Percentiles rank a stretch among this genome's conserved stretches.
Conservation (phyloP, 225 moss, liverwort and hornwort species). For the Rhytidiadelphus loreus region DNA sequence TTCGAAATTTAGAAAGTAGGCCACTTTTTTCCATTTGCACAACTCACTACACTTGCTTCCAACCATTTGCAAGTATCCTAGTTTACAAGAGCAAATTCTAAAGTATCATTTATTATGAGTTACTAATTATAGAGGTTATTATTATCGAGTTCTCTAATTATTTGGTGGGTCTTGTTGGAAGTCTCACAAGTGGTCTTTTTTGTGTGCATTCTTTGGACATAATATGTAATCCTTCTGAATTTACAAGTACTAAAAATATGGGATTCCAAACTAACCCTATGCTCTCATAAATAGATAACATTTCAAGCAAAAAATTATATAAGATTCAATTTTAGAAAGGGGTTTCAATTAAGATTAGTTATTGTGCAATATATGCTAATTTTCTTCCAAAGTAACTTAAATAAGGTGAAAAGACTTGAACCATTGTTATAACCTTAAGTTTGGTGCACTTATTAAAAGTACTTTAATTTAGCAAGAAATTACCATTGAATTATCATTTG, state of each 20-base stretch:
- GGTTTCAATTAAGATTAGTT: not conserved
- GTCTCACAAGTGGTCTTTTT: not conserved
- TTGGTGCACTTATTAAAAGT: not conserved
- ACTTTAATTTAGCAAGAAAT: not conserved
- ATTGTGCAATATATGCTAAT: too few relatives aligned
- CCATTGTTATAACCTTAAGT: rapidly evolving
- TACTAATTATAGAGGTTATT: not conserved
- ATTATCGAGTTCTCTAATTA: not conserved
- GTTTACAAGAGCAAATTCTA: not conserved
- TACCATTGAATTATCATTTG: not conserved
- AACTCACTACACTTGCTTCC: not conserved
- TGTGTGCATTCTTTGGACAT: not conserved
- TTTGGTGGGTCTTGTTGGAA: not conserved
- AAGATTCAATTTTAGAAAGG: not conserved
- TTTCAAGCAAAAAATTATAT: not conserved
- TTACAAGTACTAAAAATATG: not conserved
- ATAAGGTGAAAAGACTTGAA: not conserved
- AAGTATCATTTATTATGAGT: not conserved
- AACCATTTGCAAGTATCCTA: not conserved
- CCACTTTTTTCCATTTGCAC: not conserved
- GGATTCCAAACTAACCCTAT: not conserved
- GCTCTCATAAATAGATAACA: not conserved
- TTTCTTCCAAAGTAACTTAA: not conserved
- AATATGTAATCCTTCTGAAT: not conserved
- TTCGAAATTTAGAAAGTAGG: not conserved